A percentile compares a stretch with the other conserved stretches of the same genome.
Conservation (phyloP, 2,329 filamentous ascomycete genomes). For the Pseudodiploospora longispora region DNA sequence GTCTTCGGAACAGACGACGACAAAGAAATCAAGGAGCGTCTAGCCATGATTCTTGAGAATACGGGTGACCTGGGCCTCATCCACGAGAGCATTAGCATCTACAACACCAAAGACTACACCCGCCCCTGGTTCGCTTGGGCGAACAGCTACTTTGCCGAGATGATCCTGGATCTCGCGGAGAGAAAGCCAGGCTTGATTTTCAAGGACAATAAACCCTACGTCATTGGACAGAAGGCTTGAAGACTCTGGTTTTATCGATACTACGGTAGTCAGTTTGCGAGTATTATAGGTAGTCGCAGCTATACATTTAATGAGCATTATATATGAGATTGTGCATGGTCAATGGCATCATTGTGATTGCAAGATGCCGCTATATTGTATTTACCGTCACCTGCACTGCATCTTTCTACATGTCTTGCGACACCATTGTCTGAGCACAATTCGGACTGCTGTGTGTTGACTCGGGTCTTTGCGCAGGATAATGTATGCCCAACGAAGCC, state of each 20-base stretch:
- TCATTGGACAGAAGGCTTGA: slow-evolving; percentile 4
- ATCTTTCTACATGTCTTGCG: no score
- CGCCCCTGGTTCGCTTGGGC: slow-evolving; percentile 40
- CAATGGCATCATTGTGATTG: no score
- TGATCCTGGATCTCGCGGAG: slow-evolving; percentile 64
- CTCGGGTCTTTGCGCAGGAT: no score
- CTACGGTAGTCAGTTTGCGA: no score
- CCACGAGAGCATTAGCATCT: slow-evolving; percentile 39
- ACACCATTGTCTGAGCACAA: no score
- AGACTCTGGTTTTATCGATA: not conserved
- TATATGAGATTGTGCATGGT: no score
- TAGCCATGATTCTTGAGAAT: slow-evolving; percentile 31
- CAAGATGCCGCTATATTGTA: no score
- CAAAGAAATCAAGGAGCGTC: slow-evolving; percentile 24
- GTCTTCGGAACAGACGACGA: slow-evolving; percentile 38
- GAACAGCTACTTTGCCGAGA: slow-evolving; percentile 34
- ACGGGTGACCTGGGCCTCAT: slow-evolving; percentile 36
- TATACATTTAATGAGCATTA: no score
- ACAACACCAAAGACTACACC: slow-evolving; percentile 31
- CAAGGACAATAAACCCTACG: slow-evolving; percentile 11
- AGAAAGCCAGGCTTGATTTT: slow-evolving; percentile 69
- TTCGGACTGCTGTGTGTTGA: no score
- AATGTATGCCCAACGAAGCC: no score
- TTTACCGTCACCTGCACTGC: no score
- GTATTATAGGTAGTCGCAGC: no score